Percentiles rank a stretch among this genome's conserved stretches.
phyloP scores from a whole-genome alignment of 257 asterid genomes.

The Marsdenia floribunda region DNA sequence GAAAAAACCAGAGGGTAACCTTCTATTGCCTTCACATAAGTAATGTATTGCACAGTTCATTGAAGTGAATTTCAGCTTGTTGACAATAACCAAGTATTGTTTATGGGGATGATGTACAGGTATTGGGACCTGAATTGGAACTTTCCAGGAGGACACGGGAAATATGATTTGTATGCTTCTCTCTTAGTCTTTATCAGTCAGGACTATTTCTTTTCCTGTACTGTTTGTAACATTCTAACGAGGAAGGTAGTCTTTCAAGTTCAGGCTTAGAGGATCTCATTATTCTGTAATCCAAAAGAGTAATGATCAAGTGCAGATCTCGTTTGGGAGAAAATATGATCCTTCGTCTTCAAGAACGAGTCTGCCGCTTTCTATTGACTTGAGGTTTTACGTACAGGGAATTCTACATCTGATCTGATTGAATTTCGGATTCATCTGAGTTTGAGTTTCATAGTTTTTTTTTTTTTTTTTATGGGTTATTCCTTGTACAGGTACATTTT shows the following conservation, averaged over 20 bases:
- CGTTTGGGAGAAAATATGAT: slow-evolving; percentile 39
- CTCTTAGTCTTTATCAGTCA: neutral
- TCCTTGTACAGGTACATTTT: no score
- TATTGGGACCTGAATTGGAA: slow-evolving; percentile 64
- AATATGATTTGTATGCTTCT: slow-evolving; percentile 35
- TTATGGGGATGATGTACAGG: slow-evolving; percentile 18
- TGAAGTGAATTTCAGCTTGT: no score
- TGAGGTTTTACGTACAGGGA: slow-evolving; percentile 21
- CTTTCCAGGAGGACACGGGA: slow-evolving; percentile 44
- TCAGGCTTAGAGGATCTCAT: slow-evolving; percentile 47
- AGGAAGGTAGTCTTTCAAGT: neutral
- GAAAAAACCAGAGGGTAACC: slow-evolving; percentile 51
- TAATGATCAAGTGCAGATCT: slow-evolving; percentile 43
- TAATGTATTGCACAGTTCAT: no score
- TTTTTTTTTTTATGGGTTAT: no score
- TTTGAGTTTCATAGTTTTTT: neutral
- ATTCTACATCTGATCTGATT: neutral
- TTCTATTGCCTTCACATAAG: neutral
- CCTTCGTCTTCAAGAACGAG: slow-evolving; percentile 30
- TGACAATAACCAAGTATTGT: no score
- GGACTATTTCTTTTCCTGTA: neutral
- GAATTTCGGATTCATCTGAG: neutral
- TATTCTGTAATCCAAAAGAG: slow-evolving; percentile 41
- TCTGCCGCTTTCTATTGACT: slow-evolving; percentile 44
- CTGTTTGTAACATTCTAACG: neutral